These are phyloP conservation scores for Leccinum rimulosum DNA, from an alignment of 768 basidiomycete genomes.

Conservation along the genomic window DNA sequence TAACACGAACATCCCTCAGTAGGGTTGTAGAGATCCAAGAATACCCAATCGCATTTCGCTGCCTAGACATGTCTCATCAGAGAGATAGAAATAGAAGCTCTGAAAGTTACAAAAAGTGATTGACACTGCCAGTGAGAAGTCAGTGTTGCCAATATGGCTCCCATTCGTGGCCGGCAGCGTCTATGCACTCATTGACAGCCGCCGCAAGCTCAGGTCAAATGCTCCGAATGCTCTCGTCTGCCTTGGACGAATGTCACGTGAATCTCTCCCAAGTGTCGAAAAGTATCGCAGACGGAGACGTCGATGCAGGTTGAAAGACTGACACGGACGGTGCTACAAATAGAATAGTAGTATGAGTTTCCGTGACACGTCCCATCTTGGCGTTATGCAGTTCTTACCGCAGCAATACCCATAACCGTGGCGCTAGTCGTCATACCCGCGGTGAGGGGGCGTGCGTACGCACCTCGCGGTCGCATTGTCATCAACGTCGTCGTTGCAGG, in stretches of 20 bases:
- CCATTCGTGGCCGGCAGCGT: conserved; percentile 91
- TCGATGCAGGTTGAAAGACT: conserved; percentile 91
- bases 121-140: conserved; percentile 63
- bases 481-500: too few species aligned
- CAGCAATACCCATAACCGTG: too few species aligned
- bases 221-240: conserved; percentile 75
- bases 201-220: too few species aligned
- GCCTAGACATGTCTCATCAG: conserved; percentile 48
- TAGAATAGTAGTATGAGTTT: neutral
- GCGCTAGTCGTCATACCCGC: too few species aligned
- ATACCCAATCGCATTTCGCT: conserved; percentile 95
- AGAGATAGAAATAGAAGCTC: too few species aligned
- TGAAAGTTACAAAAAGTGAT: neutral
- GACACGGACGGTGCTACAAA: conserved; percentile 69
- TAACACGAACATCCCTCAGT: conserved; percentile 30
- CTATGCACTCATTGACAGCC: conserved; percentile 52
- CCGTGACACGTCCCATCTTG: neutral
- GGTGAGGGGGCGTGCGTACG: too few species aligned
- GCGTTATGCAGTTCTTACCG: conserved; percentile 39
- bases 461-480: too few species aligned
- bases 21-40: conserved; percentile 81
- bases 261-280: conserved; percentile 93
- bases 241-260: conserved; percentile 78
- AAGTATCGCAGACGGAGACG: conserved; percentile 85
- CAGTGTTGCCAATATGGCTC: conserved; percentile 87